Percentiles rank a stretch among this genome's conserved stretches.
Evolutionary conservation across 2,329 filamentous ascomycete species (phyloP).

Genomic region (Fonsecaea multimorphosa): DNA sequence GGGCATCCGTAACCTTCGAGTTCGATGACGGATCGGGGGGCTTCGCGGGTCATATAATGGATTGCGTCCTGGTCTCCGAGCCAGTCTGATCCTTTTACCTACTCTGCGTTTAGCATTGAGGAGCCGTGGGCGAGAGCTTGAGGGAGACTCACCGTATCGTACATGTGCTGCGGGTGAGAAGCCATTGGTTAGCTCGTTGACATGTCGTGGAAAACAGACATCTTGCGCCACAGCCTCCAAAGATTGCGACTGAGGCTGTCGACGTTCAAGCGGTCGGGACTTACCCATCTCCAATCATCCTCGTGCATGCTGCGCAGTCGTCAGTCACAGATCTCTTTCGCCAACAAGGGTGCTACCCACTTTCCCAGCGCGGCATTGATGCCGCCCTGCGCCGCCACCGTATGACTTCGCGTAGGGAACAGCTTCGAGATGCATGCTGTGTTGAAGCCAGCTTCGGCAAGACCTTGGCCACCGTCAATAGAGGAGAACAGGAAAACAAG

Average conservation of each 20-base stretch:
- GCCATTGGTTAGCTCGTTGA: conserved; percentile 3
- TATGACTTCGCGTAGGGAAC: conserved; percentile 69
- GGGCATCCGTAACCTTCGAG: conserved; percentile 97
- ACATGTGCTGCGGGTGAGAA: conserved; percentile 58
- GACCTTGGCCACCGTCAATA: conserved; percentile 42
- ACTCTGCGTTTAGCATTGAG: not conserved
- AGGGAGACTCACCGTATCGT: conserved; percentile 54
- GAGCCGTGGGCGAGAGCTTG: too few relatives aligned
- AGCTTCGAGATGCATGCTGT: conserved; percentile 70
- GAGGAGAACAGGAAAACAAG: not conserved
- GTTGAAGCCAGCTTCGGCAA: conserved; percentile 68
- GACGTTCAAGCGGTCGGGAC: not conserved
- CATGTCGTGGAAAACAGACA: not conserved
- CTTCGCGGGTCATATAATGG: conserved; percentile 65
- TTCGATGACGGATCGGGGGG: conserved; percentile 61
- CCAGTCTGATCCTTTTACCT: conserved; percentile 63
- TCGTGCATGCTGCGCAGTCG: conserved; percentile 52
- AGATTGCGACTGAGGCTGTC: not conserved
- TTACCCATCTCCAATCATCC: conserved; percentile 61
- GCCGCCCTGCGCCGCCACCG: conserved; percentile 70
- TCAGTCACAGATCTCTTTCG: conserved; percentile 23
- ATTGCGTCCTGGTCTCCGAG: conserved; percentile 66
- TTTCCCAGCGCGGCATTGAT: conserved; percentile 66
- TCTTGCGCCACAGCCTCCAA: not conserved
- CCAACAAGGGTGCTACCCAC: conserved; percentile 38